Conservation (phyloP, 495 filamentous ascomycete species). For the Xylaria castorea region DNA sequence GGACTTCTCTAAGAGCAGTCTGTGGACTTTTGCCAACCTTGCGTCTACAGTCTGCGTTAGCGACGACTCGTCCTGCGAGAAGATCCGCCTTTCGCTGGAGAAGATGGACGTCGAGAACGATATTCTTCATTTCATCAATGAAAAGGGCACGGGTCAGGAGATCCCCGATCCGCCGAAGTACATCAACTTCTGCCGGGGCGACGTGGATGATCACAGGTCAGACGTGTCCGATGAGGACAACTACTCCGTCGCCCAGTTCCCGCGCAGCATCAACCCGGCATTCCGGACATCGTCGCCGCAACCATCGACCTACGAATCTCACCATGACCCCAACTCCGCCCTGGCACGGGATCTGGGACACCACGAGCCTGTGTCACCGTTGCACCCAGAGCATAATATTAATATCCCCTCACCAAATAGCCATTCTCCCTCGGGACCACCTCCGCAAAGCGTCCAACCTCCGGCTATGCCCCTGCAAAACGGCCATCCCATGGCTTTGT, state of each 20-base stretch:
- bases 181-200: constrained; percentile 97
- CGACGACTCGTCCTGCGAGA: constrained; percentile 97
- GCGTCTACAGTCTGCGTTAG: constrained; percentile 98
- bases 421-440: not conserved
- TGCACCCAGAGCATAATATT: not conserved
- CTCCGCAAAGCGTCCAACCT: not conserved
- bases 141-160: constrained; percentile 90
- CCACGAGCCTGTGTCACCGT: constrained; percentile 47
- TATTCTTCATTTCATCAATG: constrained; percentile 87
- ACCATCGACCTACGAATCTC: constrained; percentile 83
- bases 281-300: constrained; percentile 89
- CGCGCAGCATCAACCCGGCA: constrained; percentile 90
- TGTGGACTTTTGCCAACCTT: constrained; percentile 98
- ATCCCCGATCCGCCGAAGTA: constrained; percentile 97
- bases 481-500: not conserved
- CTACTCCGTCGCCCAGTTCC: constrained; percentile 95
- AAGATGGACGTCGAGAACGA: constrained; percentile 97
- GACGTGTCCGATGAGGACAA: constrained; percentile 83
- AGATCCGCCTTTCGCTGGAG: constrained; percentile 92
- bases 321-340: constrained; percentile 80
- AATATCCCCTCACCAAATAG: not conserved
- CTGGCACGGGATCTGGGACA: constrained; percentile 70
- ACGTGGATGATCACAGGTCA: constrained; percentile 79
- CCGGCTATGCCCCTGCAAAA: not conserved
- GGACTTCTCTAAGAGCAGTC: constrained; percentile 94